A percentile compares a stretch with the other conserved stretches of the same genome.
These are phyloP conservation scores for Nematodospora anomalae DNA, from an alignment of 1,139 yeast genomes.

Conservation along the genomic window DNA sequence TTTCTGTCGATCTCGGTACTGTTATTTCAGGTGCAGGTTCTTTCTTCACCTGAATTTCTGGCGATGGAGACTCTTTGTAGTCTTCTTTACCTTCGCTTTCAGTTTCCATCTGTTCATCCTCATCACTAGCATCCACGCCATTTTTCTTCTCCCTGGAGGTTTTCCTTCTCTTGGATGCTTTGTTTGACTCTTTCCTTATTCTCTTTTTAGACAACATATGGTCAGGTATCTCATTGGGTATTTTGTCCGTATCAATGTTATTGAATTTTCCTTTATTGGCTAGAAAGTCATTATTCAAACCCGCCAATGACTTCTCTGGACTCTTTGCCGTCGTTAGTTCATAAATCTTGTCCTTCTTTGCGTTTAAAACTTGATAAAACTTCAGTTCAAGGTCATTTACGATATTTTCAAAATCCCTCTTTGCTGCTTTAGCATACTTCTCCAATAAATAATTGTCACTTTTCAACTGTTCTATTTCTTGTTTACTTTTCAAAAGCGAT, in stretches of 20 bases:
- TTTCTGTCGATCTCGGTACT: background rate
- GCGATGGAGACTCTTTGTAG: background rate
- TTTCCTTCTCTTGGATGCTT: conserved; percentile 7
- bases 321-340: conserved; percentile 19
- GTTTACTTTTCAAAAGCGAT: conserved; percentile 7
- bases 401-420: conserved; percentile 27
- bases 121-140: background rate
- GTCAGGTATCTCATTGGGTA: conserved; percentile 10
- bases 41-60: background rate
- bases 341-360: conserved; percentile 39
- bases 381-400: conserved; percentile 36
- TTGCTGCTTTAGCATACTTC: conserved; percentile 19
- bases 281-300: conserved; percentile 12
- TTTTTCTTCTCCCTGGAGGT: background rate
- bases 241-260: conserved; percentile 10
- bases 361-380: conserved; percentile 35
- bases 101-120: background rate
- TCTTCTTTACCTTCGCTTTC: background rate
- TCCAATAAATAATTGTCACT: conserved; percentile 17
- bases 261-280: conserved; percentile 12
- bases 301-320: conserved; percentile 9
- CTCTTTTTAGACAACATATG: background rate
- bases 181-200: conserved; percentile 2
- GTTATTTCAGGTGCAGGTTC: background rate
- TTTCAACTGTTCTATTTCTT: conserved; percentile 12